These are phyloP conservation scores for Melampsora americana DNA, from an alignment of 1,284 basidiomycete genomes.

Conservation along the genomic window DNA sequence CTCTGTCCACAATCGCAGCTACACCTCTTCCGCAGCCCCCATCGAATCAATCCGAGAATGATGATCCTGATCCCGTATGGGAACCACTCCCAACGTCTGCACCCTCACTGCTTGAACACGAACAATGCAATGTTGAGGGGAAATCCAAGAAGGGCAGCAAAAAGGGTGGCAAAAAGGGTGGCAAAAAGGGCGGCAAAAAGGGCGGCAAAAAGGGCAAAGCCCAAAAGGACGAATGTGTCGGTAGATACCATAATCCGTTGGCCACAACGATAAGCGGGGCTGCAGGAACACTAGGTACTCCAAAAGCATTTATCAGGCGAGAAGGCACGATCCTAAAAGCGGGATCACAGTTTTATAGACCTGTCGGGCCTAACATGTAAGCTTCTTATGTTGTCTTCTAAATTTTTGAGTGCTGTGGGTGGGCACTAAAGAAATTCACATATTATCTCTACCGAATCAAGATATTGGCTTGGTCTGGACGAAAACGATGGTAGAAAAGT, in stretches of 20 bases:
- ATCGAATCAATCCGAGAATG: no score
- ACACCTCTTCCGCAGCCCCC: no score
- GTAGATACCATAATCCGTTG: constrained; percentile 26
- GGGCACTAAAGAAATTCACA: background rate
- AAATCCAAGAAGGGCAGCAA: no score
- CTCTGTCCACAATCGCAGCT: no score
- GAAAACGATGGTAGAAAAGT: constrained; percentile 30
- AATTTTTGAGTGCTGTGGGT: background rate
- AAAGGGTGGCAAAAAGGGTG: no score
- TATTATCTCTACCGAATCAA: background rate
- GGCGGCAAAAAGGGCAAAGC: background rate
- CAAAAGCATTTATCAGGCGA: constrained; percentile 22
- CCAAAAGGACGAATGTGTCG: constrained; percentile 12
- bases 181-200: no score
- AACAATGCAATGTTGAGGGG: no score
- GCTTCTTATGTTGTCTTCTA: background rate
- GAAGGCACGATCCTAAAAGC: constrained; percentile 18
- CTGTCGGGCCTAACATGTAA: constrained; percentile 38
- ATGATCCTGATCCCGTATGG: no score
- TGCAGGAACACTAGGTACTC: constrained; percentile 22
- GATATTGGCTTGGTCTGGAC: constrained; percentile 41
- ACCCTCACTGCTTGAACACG: no score
- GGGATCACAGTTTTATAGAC: constrained; percentile 4
- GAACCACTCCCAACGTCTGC: no score
- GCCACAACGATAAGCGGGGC: constrained; percentile 34